Evolutionary conservation across 441 rosid species (phyloP), one percentile per base, ranked within the genome.

Genomic region (Gossypium schwendimanii): DNA sequence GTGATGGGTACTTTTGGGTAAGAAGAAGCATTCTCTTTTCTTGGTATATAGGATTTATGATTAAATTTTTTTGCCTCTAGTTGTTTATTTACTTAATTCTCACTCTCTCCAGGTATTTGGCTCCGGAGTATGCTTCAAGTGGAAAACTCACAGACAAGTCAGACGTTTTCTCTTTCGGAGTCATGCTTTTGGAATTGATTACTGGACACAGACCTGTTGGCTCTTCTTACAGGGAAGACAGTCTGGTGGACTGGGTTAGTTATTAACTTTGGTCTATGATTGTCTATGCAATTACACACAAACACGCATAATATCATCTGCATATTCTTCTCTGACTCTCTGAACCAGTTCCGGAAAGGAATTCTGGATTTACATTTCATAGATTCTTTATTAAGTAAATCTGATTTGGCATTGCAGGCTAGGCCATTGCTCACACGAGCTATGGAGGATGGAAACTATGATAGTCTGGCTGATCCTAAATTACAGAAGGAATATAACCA

Each of bases 1-100:
- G 98, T 95, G 75, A 93, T 93, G 99, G 99, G 99, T 70, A 95
- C 99, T 53, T 93, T 95, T 71, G 99, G 99, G 99, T 92, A n/a
- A n/a, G n/a, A n/a, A n/a, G n/a, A n/a, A n/a, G n/a, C n/a, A n/a
- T n/a, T n/a, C n/a, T n/a, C 14, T 45, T 69, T 54, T 24, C 63
- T 69, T 20, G 28, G 18, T 18, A 44, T 18, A 64, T 6, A 14
- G 54, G 33, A 44, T 64, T 11, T 6, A 15, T 47, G 31, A 44
- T 44, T 44, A 21, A 21, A 12, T 0, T 6, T 0, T 5, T 6
- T 55, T 55, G 8, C 17, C 63, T 4, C 33, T 65, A 54, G 9
- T 63, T 75, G 20, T 53, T 2, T 31, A 31, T 28, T 45, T 14
- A 45, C 75, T 76, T 41, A 41, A 17, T 72, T 73, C 69, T 76